A percentile compares a stretch with the other conserved stretches of the same genome.
Conservation (phyloP, 176 grass and related monocot genomes). For the Phoenix roebelenii region DNA sequence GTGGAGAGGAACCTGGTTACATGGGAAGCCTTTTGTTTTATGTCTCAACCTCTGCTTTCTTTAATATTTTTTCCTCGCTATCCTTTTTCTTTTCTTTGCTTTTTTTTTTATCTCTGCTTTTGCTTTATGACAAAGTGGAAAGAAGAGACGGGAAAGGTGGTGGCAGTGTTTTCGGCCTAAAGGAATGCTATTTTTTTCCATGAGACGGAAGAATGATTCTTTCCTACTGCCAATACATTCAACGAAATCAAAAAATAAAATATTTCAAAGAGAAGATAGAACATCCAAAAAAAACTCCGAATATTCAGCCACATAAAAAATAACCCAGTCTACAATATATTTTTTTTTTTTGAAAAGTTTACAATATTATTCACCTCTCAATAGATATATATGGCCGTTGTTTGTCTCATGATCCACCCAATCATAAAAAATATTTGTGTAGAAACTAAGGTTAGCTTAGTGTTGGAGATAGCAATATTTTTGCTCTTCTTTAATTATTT, state of each 20-base stretch:
- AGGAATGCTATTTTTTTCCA: not conserved
- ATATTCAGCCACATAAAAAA: no score
- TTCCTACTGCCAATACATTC: no score
- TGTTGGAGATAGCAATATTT: not conserved
- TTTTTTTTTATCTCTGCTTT: conserved; percentile 4
- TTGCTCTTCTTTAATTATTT: not conserved
- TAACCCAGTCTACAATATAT: no score
- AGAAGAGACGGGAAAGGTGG: conserved; percentile 4
- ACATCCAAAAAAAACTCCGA: no score
- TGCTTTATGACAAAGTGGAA: conserved; percentile 17
- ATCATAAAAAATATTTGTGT: not conserved
- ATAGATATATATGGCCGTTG: no score
- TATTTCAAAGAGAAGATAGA: no score
- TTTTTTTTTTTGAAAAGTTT: no score
- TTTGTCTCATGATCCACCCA: no score
- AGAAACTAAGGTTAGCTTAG: not conserved
- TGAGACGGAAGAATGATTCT: no score
- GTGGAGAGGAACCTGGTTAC: conserved; percentile 2
- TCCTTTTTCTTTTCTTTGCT: not conserved
- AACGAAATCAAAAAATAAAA: no score
- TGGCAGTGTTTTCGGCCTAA: not conserved
- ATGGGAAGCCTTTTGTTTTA: conserved; percentile 2
- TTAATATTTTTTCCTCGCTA: not conserved
- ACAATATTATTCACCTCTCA: no score
- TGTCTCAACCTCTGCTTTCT: conserved; percentile 7